Conservation (phyloP, 345 rosid genomes). For the Euphorbia tirucalli region DNA sequence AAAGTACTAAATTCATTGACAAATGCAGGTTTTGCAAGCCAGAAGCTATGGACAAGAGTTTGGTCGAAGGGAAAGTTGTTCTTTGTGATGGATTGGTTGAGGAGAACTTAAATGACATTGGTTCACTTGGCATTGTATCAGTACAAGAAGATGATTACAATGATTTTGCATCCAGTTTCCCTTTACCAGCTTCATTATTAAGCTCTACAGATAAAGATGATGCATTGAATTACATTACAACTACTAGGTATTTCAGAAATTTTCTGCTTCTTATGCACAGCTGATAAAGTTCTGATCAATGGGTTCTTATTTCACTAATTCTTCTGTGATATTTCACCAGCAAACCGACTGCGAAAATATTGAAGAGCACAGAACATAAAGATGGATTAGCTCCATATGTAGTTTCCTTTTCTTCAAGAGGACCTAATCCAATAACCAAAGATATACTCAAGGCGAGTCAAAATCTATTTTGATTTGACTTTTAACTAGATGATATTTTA, state of each 20-base stretch:
- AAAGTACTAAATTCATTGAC: no score
- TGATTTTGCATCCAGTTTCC: slow-evolving; percentile 24
- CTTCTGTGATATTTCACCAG: slow-evolving; percentile 6
- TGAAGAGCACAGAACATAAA: slow-evolving; percentile 19
- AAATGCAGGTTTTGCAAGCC: slow-evolving; percentile 18
- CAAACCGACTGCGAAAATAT: slow-evolving; percentile 31
- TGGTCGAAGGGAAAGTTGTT: slow-evolving; percentile 41
- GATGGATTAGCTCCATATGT: slow-evolving; percentile 28
- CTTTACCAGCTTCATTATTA: slow-evolving; percentile 28
- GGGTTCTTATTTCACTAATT: no score
- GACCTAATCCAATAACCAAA: slow-evolving; percentile 33
- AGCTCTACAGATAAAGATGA: slow-evolving; percentile 1
- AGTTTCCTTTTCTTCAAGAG: slow-evolving; percentile 36
- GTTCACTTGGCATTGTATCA: slow-evolving; percentile 28
- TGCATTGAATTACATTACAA: slow-evolving; percentile 22
- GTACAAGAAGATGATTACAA: not conserved
- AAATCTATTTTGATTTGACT: no score
- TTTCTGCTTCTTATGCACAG: not conserved
- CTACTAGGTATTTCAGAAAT: slow-evolving; percentile 23
- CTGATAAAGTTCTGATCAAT: not conserved
- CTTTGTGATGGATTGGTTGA: slow-evolving; percentile 24
- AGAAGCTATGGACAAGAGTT: slow-evolving; percentile 23
- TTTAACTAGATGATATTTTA: no score
- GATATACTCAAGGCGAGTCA: slow-evolving; percentile 31
- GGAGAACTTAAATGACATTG: not conserved